Evolutionary conservation across 495 filamentous ascomycete genomes (phyloP).

Genomic region (Neurospora pannonica): DNA sequence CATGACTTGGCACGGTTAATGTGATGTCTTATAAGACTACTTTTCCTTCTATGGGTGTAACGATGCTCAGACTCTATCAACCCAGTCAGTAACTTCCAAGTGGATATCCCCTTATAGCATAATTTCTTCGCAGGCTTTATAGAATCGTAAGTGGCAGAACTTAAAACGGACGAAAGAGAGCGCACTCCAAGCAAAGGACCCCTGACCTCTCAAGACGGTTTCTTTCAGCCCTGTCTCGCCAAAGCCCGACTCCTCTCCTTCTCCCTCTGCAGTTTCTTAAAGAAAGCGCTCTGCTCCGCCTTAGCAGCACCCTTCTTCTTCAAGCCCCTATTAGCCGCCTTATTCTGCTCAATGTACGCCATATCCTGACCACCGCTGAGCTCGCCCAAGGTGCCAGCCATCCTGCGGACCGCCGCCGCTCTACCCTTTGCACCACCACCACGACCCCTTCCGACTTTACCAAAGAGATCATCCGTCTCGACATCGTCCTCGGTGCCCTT

Average conservation of each 20-base stretch:
- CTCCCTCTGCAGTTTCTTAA: constrained; percentile 76
- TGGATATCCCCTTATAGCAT: background rate
- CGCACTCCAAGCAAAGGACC: background rate
- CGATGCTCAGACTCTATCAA: background rate
- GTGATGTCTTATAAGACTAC: background rate
- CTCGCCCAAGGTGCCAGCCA: constrained; percentile 75
- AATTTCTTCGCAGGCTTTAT: background rate
- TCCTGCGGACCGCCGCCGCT: constrained; percentile 48
- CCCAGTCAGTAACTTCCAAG: background rate
- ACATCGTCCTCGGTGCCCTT: constrained; percentile 66
- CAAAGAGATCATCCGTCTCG: constrained; percentile 77
- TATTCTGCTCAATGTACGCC: constrained; percentile 90
- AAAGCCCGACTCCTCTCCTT: constrained; percentile 26
- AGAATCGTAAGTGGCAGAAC: background rate
- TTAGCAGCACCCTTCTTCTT: constrained; percentile 57
- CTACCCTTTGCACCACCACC: constrained; percentile 26
- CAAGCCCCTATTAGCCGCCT: constrained; percentile 61
- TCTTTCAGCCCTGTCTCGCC: background rate
- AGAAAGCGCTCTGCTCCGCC: constrained; percentile 44
- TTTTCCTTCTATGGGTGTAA: background rate
- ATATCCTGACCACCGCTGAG: constrained; percentile 87
- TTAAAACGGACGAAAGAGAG: background rate
- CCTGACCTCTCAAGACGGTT: background rate
- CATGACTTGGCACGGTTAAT: background rate
- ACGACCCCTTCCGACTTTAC: constrained; percentile 33